Evolutionary conservation across 192 early-diverging fungal genomes (phyloP), one percentile per base, ranked within the genome.

Genomic region (Oehlia diaphana): DNA sequence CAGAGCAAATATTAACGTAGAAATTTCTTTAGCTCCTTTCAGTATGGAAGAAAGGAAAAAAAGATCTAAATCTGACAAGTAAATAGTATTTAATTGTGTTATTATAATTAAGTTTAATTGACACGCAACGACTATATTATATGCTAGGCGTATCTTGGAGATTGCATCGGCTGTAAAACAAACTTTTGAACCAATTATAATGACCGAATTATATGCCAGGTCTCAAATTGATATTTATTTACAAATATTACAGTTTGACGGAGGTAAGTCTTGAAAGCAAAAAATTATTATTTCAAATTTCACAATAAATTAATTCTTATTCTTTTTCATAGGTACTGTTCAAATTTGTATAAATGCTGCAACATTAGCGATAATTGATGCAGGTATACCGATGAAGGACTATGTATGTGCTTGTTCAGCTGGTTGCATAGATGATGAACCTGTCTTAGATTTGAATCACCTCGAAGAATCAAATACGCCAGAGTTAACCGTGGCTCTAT

Each of bases 171-270:
- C 91, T 61, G 93, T 98, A 64, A 92, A 91, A 81, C 94, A 96
- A 81, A 96, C 95, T 3, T 96, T 99, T 81, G 98, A 99, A 84
- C 88, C 95, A 3, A 94, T 95, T 14, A 89, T 99, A 74, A 84
- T 92, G 23, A 88, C 89, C 5, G 84, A 83, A 49, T 84, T 93
- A 37, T 97, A 92, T 77, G 92, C 96, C 49, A 89, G 95, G 28
- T 96, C 96, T 28, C 94, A 98, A 84, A 97, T 99, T 76, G 93
- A 94, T 66, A 94, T 99, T 58, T 95, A 93, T 79, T 80, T 98
- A 35, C 97, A 99, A 81, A 83, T 98, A 19, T 86, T 99, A 78
- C 98, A 99, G 81, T 89, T 92, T 76, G 98, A 99, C 78, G 98
- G 98, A 58, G 96, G 95, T 72, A 87, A 82, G 47, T 61, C 8